A percentile compares a stretch with the other conserved stretches of the same genome.
phyloP scores from a whole-genome alignment of 495 filamentous ascomycete species.

The Pseudoneurospora amorphoporcata region DNA sequence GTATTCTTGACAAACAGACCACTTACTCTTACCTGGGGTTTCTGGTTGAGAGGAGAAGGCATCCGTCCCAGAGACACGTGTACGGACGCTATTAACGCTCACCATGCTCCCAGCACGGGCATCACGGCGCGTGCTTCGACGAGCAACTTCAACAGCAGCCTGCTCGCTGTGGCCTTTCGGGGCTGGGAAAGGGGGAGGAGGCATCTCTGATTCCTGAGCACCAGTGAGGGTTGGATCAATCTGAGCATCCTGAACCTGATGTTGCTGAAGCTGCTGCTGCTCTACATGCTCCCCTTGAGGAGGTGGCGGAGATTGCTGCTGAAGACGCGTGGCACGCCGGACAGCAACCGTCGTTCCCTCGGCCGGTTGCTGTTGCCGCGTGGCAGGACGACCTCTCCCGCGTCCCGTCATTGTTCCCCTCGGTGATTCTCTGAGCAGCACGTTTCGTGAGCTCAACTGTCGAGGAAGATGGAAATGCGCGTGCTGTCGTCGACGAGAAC shows the following conservation, averaged over 20 bases:
- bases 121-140: constrained; percentile 11
- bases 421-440: background rate
- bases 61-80: background rate
- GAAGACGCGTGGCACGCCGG: background rate
- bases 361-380: constrained; percentile 7
- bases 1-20: background rate
- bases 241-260: constrained; percentile 1
- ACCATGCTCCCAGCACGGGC: constrained; percentile 3
- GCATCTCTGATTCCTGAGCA: constrained; percentile 10
- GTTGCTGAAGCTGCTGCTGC: background rate
- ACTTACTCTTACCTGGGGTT: constrained; percentile 7
- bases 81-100: constrained; percentile 10
- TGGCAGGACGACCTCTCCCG: constrained; percentile 12
- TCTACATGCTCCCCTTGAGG: constrained; percentile 16
- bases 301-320: constrained; percentile 9
- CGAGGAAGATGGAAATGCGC: background rate
- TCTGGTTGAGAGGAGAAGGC: constrained; percentile 9
- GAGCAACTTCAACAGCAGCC: background rate
- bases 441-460: background rate
- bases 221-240: constrained; percentile 19
- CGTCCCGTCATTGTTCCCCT: constrained; percentile 12
- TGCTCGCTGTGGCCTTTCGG: constrained; percentile 5
- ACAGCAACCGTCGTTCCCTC: background rate
- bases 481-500: background rate
- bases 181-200: constrained; percentile 13